These are phyloP conservation scores for Hamigera avellanea DNA, from an alignment of 495 filamentous ascomycete species.

Conservation along the genomic window DNA sequence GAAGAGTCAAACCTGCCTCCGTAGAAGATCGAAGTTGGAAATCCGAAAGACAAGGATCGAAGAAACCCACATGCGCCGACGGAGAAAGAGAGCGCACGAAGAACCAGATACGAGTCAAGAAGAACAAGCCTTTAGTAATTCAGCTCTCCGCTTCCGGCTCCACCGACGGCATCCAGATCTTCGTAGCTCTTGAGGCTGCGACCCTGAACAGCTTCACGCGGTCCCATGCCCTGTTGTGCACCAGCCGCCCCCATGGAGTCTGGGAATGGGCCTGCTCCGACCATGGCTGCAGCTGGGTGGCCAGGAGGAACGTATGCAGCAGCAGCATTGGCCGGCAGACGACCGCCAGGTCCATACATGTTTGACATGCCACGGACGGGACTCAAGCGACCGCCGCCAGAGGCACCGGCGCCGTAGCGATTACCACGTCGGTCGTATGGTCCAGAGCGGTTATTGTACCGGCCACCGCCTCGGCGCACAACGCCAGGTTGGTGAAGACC, in stretches of 20 bases:
- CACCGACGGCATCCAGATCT: slow-evolving; percentile 72
- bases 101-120: neutral
- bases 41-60: no score
- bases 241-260: slow-evolving; percentile 38
- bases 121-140: slow-evolving; percentile 46
- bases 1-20: neutral
- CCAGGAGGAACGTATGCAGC: slow-evolving; percentile 26
- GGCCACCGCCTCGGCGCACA: slow-evolving; percentile 45
- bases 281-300: slow-evolving; percentile 30
- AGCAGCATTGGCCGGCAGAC: slow-evolving; percentile 26
- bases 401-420: slow-evolving; percentile 12
- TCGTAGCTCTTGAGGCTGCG: slow-evolving; percentile 92
- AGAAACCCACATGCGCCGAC: neutral
- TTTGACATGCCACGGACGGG: slow-evolving; percentile 27
- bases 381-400: slow-evolving; percentile 26
- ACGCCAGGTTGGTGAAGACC: slow-evolving; percentile 44
- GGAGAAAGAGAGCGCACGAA: slow-evolving; percentile 2
- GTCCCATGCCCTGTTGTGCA: slow-evolving; percentile 59
- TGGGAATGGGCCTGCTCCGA: slow-evolving; percentile 34
- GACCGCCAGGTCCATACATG: slow-evolving; percentile 24
- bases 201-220: slow-evolving; percentile 77
- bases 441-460: slow-evolving; percentile 37
- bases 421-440: slow-evolving; percentile 50
- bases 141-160: slow-evolving; percentile 43
- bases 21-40: neutral